Evolutionary conservation across 768 basidiomycete genomes (phyloP).

Genomic region (Trametes coccinea): DNA sequence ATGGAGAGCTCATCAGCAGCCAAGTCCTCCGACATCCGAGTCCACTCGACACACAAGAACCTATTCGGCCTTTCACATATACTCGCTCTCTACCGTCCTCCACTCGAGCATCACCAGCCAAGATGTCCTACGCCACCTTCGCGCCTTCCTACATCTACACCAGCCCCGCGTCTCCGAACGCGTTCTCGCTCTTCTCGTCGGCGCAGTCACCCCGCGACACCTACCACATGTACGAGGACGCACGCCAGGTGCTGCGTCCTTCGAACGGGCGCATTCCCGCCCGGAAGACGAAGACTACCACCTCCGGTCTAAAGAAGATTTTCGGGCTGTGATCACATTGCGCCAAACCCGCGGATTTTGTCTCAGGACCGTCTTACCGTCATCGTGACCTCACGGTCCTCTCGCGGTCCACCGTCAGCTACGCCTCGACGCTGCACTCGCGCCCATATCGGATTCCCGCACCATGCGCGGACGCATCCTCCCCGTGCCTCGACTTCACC

Average conservation of each 20-base stretch:
- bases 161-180: constrained; percentile 20
- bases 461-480: too few species aligned
- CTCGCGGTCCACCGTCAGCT: too few species aligned
- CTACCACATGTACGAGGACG: constrained; percentile 24
- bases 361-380: not conserved
- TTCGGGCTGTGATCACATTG: constrained; percentile 20
- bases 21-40: not conserved
- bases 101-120: not conserved
- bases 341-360: not conserved
- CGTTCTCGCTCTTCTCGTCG: constrained; percentile 21
- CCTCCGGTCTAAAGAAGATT: constrained; percentile 23
- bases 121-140: constrained; percentile 22
- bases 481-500: too few species aligned
- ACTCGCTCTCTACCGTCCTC: not conserved
- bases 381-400: too few species aligned
- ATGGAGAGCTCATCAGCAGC: constrained; percentile 5
- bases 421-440: too few species aligned
- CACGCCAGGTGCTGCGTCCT: constrained; percentile 23
- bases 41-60: not conserved
- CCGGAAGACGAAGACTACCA: constrained; percentile 17
- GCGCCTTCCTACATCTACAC: constrained; percentile 21
- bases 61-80: not conserved
- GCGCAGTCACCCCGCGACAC: constrained; percentile 26
- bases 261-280: constrained; percentile 14
- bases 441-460: too few species aligned